Evolutionary conservation across 257 asterid species (phyloP).

Genomic region (Anisodus tanguticus): DNA sequence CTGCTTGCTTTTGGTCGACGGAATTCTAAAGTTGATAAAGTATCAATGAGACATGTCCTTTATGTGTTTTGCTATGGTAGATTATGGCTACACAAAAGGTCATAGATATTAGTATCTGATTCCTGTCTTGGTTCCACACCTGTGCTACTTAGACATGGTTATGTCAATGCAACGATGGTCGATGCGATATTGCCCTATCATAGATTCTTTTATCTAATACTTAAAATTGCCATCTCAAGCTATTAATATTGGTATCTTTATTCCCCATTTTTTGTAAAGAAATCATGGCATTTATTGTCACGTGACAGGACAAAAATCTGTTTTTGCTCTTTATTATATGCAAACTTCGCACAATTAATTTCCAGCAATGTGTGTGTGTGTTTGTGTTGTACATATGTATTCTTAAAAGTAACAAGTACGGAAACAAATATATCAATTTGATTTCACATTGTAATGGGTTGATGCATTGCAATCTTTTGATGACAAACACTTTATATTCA

Average conservation of each 20-base stretch:
- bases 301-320: background rate
- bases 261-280: background rate
- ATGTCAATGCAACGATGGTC: background rate
- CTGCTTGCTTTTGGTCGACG: background rate
- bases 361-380: background rate
- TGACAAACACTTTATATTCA: constrained; percentile 40
- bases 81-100: background rate
- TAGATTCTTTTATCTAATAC: background rate
- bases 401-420: background rate
- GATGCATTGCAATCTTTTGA: background rate
- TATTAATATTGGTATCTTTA: background rate
- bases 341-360: background rate
- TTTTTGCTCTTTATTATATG: background rate
- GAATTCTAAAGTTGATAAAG: constrained; percentile 1
- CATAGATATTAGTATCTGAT: background rate
- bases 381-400: background rate
- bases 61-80: background rate
- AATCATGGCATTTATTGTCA: background rate
- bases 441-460: background rate
- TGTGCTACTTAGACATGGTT: constrained; percentile 13
- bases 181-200: background rate
- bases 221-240: background rate
- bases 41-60: background rate
- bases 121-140: background rate
- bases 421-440: background rate